These are phyloP conservation scores for Filosporella fistucella DNA, from an alignment of 495 filamentous ascomycete species.

Conservation along the genomic window DNA sequence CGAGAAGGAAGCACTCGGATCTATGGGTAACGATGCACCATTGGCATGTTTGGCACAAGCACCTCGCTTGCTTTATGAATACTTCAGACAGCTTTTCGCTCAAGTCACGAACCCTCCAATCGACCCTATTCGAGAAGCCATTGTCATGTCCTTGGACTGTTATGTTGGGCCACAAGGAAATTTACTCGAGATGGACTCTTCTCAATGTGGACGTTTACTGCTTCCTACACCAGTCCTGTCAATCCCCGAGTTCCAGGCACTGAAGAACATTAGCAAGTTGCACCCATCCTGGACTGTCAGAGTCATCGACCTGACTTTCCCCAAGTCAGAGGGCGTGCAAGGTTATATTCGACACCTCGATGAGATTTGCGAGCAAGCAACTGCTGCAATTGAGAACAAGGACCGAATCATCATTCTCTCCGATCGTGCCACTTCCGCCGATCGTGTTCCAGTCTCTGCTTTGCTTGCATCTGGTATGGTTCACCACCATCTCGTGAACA, in stretches of 20 bases:
- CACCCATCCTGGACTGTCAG: conserved; percentile 85
- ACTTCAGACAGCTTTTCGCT: conserved; percentile 98
- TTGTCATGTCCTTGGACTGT: conserved; percentile 98
- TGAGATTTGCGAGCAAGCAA: conserved; percentile 81
- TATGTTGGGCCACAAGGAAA: conserved; percentile 98
- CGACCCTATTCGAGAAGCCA: conserved; percentile 96
- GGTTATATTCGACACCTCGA: conserved; percentile 91
- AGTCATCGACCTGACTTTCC: conserved; percentile 95
- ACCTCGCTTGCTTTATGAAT: conserved; percentile 91
- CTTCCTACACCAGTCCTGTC: conserved; percentile 90
- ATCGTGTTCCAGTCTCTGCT: conserved; percentile 83
- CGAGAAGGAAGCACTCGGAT: conserved; percentile 98
- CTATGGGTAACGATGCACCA: conserved; percentile 98
- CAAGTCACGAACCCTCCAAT: conserved; percentile 99
- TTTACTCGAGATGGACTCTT: conserved; percentile 87
- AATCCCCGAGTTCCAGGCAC: conserved; percentile 84
- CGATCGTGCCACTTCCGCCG: conserved; percentile 79
- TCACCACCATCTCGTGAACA: conserved; percentile 94
- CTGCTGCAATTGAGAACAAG: conserved; percentile 75
- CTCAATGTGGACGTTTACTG: conserved; percentile 82
- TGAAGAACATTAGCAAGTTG: conserved; percentile 72
- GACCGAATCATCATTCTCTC: conserved; percentile 89
- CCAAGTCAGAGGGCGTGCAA: conserved; percentile 76
- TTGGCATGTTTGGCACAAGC: conserved; percentile 87
- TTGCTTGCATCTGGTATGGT: conserved; percentile 91